Conservation (phyloP, 257 asterid genomes). For the Knoxia roxburghii region DNA sequence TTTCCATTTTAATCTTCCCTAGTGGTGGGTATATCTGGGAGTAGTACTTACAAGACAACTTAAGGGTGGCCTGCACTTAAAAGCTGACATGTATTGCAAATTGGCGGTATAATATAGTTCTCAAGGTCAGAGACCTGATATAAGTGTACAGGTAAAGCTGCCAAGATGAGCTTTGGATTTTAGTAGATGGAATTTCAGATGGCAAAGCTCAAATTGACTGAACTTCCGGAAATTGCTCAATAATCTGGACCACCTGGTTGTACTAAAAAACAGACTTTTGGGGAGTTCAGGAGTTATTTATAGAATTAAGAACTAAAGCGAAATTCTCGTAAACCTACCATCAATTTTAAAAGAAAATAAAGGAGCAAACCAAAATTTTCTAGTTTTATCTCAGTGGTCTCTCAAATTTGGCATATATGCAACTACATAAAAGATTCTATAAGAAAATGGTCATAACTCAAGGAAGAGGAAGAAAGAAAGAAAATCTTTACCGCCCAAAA, state of each 20-base stretch:
- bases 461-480: not conserved
- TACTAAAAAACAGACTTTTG: not conserved
- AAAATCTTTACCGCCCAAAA: too few relatives aligned
- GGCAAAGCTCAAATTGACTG: not conserved
- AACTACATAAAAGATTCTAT: not conserved
- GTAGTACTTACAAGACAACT: too few relatives aligned
- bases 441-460: not conserved
- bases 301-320: not conserved
- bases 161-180: not conserved
- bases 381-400: not conserved
- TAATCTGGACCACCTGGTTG: not conserved
- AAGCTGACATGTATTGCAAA: not conserved
- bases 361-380: not conserved
- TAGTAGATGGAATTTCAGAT: not conserved
- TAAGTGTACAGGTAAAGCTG: not conserved
- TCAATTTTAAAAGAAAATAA: not conserved
- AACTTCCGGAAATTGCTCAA: not conserved
- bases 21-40: not conserved
- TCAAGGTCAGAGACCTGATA: not conserved
- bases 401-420: not conserved
- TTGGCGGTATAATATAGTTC: not conserved
- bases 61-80: not conserved
- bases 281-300: not conserved
- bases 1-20: not conserved
- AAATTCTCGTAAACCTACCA: not conserved